Evolutionary conservation across 768 basidiomycete species (phyloP).

Genomic region (Tephrocybe rancida): DNA sequence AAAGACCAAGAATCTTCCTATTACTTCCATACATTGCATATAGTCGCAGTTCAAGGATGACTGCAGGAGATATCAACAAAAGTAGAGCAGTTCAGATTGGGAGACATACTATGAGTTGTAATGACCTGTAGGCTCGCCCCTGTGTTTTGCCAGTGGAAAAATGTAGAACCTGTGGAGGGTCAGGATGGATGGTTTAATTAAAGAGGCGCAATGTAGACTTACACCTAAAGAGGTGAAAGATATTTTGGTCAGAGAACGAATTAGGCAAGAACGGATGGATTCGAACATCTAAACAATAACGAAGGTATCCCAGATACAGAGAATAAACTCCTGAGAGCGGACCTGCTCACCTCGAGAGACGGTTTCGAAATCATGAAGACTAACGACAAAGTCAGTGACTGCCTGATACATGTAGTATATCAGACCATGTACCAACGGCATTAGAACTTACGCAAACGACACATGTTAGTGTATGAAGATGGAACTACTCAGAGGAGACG

Average conservation of each 20-base stretch:
- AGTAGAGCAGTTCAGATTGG: background rate
- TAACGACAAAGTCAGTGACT: conserved; percentile 6
- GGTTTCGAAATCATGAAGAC: conserved; percentile 28
- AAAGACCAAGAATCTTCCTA: conserved; percentile 22
- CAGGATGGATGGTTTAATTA: background rate
- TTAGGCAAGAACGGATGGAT: too few species aligned
- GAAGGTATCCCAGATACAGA: background rate
- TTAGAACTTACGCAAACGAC: conserved; percentile 20
- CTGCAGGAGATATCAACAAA: conserved; percentile 15
- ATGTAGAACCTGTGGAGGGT: conserved; percentile 24
- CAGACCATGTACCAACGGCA: conserved; percentile 20
- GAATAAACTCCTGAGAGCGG: background rate
- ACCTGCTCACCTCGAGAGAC: conserved; percentile 29
- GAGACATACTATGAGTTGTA: conserved; percentile 31
- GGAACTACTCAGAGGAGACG: too few species aligned
- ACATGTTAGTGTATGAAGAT: too few species aligned
- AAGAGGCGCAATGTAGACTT: background rate
- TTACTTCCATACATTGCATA: conserved; percentile 33
- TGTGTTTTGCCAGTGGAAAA: conserved; percentile 39
- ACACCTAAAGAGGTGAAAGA: conserved; percentile 9
- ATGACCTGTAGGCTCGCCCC: conserved; percentile 35
- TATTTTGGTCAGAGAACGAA: too few species aligned
- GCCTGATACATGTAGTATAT: background rate
- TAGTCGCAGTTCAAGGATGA: conserved; percentile 33
- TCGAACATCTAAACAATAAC: conserved; percentile 10